Conservation (phyloP, 2,329 filamentous ascomycete species). For the Shiraia sp. region DNA sequence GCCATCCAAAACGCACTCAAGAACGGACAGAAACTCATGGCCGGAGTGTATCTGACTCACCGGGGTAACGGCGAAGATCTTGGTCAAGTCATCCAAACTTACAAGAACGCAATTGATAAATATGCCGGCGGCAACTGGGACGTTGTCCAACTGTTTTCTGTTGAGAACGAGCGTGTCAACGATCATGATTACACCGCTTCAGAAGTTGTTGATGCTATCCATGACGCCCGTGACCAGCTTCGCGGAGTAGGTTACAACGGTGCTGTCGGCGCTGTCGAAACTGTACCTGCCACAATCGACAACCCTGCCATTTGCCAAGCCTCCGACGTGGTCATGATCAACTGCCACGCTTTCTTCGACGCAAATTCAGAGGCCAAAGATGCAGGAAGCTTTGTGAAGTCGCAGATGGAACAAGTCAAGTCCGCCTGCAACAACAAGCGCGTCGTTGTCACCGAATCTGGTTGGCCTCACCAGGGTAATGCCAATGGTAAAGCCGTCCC, state of each 20-base stretch:
- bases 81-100: slow-evolving; percentile 59
- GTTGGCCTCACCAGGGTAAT: slow-evolving; percentile 75
- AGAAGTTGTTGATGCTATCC: slow-evolving; percentile 63
- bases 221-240: slow-evolving; percentile 61
- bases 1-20: slow-evolving; percentile 66
- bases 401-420: slow-evolving; percentile 56
- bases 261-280: slow-evolving; percentile 79
- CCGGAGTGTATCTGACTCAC: slow-evolving; percentile 71
- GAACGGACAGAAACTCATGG: slow-evolving; percentile 71
- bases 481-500: slow-evolving; percentile 72
- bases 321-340: slow-evolving; percentile 79
- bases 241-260: slow-evolving; percentile 68
- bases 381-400: slow-evolving; percentile 69
- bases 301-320: slow-evolving; percentile 71
- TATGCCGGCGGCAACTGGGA: slow-evolving; percentile 63
- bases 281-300: slow-evolving; percentile 67
- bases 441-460: slow-evolving; percentile 78
- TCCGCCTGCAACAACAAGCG: slow-evolving; percentile 58
- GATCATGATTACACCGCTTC: slow-evolving; percentile 54
- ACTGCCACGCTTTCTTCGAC: slow-evolving; percentile 86
- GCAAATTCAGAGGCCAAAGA: slow-evolving; percentile 59
- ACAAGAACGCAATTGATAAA: slow-evolving; percentile 60
- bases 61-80: slow-evolving; percentile 43
- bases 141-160: slow-evolving; percentile 69
- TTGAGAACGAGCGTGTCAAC: slow-evolving; percentile 80